phyloP scores from a whole-genome alignment of 2,329 filamentous ascomycete species.

The Beauveria australis region DNA sequence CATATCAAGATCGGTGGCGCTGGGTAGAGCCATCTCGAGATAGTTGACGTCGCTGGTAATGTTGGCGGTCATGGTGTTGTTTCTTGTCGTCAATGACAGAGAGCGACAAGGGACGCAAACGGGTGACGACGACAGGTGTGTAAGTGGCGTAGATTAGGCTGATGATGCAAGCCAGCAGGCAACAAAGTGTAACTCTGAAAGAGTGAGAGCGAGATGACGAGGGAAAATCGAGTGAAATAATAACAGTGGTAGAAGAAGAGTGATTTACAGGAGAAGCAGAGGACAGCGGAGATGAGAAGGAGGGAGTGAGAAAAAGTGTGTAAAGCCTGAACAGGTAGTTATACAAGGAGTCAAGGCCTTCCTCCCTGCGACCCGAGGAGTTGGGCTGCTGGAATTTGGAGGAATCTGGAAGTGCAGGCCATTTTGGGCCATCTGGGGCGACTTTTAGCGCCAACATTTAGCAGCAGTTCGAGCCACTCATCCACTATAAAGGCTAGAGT shows the following conservation, averaged over 20 bases:
- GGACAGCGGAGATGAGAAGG: not conserved
- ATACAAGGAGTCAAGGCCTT: not conserved
- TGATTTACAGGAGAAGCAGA: not conserved
- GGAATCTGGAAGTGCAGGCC: not conserved
- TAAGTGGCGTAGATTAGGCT: conserved; percentile 5
- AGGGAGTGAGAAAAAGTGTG: conserved; percentile 5
- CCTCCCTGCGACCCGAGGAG: not conserved
- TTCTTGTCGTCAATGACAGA: not conserved
- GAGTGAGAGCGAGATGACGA: not conserved
- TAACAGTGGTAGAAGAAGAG: not conserved
- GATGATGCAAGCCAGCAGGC: not conserved
- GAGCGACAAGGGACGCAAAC: not conserved
- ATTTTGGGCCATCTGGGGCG: not conserved
- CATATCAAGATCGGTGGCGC: conserved; percentile 12
- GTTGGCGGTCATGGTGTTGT: not conserved
- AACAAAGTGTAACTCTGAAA: not conserved
- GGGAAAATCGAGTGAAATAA: not conserved
- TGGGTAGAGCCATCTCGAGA: conserved; percentile 1
- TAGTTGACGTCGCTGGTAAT: conserved; percentile 3
- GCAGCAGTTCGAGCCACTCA: not conserved
- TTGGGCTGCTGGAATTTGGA: not conserved
- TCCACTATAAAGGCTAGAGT: conserved; percentile 6
- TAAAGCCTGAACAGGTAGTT: not conserved
- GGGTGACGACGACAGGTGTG: not conserved
- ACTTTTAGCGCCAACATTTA: not conserved